These are phyloP conservation scores for Caloboletus inedulis DNA, from an alignment of 1,284 basidiomycete species.

Conservation along the genomic window DNA sequence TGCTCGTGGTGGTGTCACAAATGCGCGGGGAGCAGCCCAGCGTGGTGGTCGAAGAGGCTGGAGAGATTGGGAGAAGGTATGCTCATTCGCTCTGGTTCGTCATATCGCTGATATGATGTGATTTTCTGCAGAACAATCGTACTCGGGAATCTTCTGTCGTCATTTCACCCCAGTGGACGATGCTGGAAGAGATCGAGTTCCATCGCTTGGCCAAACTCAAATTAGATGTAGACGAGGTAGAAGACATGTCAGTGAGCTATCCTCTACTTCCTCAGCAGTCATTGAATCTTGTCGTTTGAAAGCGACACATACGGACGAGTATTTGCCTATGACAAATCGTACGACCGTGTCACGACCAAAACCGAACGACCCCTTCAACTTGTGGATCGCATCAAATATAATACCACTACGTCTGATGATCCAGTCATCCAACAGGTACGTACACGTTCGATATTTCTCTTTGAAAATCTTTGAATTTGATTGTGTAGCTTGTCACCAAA, in stretches of 20 bases:
- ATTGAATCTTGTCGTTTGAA: slow-evolving; percentile 7
- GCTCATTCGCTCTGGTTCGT: slow-evolving; percentile 10
- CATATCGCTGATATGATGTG: slow-evolving; percentile 8
- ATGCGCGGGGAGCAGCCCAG: slow-evolving; percentile 44
- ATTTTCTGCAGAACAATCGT: slow-evolving; percentile 66
- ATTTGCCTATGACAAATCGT: slow-evolving; percentile 92
- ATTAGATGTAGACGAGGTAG: slow-evolving; percentile 88
- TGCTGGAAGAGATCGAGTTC: slow-evolving; percentile 98
- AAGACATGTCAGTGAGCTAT: slow-evolving; percentile 69
- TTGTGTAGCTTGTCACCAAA: slow-evolving; percentile 67
- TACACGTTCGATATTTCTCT: slow-evolving; percentile 3
- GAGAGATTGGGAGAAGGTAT: slow-evolving; percentile 93
- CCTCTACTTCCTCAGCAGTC: background rate
- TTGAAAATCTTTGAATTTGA: slow-evolving; percentile 7
- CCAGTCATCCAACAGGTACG: slow-evolving; percentile 86
- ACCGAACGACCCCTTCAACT: slow-evolving; percentile 88
- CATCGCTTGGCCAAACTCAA: slow-evolving; percentile 88
- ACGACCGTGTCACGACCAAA: slow-evolving; percentile 95
- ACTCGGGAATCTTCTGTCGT: slow-evolving; percentile 93
- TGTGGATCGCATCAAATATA: slow-evolving; percentile 95
- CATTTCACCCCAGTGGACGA: slow-evolving; percentile 88
- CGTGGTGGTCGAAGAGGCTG: slow-evolving; percentile 78
- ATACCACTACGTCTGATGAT: slow-evolving; percentile 96
- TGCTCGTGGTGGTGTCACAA: slow-evolving; percentile 41
- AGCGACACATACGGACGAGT: slow-evolving; percentile 89